Evolutionary conservation across 495 filamentous ascomycete species (phyloP).

Genomic region (Tuber brumale): DNA sequence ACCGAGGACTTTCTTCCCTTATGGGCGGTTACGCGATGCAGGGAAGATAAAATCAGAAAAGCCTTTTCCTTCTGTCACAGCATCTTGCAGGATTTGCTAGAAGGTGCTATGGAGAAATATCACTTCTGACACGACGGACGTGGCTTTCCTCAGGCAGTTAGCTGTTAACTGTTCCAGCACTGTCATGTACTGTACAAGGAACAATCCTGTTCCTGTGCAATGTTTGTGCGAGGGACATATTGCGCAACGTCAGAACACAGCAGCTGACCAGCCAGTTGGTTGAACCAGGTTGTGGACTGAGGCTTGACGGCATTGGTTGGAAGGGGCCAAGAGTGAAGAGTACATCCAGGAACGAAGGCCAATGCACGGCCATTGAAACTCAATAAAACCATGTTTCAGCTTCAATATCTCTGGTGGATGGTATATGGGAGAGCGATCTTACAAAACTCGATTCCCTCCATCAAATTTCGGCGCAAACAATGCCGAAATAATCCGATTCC

Average conservation of each 20-base stretch:
- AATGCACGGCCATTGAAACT: slow-evolving; percentile 13
- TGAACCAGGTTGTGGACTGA: slow-evolving; percentile 1
- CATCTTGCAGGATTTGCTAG: neutral
- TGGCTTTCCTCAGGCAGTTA: slow-evolving; percentile 16
- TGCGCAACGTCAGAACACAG: slow-evolving; percentile 22
- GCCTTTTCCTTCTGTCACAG: neutral
- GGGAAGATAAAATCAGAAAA: slow-evolving; percentile 10
- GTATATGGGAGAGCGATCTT: neutral
- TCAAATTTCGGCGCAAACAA: neutral
- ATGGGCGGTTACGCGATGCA: slow-evolving; percentile 25
- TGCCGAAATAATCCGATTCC: neutral
- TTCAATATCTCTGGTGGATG: slow-evolving; percentile 9
- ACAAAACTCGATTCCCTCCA: neutral
- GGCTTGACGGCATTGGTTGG: neutral
- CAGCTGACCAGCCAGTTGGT: slow-evolving; percentile 17
- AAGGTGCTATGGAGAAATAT: slow-evolving; percentile 10
- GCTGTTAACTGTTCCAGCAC: slow-evolving; percentile 18
- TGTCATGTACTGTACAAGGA: slow-evolving; percentile 25
- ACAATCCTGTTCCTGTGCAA: slow-evolving; percentile 23
- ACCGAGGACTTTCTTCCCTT: slow-evolving; percentile 14
- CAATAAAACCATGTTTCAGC: slow-evolving; percentile 23
- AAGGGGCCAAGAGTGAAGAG: neutral
- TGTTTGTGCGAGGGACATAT: slow-evolving; percentile 22
- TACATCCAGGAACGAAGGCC: slow-evolving; percentile 11
- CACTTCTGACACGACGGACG: slow-evolving; percentile 13